Evolutionary conservation across 495 filamentous ascomycete species (phyloP).

Genomic region (Aspergillus leporis): DNA sequence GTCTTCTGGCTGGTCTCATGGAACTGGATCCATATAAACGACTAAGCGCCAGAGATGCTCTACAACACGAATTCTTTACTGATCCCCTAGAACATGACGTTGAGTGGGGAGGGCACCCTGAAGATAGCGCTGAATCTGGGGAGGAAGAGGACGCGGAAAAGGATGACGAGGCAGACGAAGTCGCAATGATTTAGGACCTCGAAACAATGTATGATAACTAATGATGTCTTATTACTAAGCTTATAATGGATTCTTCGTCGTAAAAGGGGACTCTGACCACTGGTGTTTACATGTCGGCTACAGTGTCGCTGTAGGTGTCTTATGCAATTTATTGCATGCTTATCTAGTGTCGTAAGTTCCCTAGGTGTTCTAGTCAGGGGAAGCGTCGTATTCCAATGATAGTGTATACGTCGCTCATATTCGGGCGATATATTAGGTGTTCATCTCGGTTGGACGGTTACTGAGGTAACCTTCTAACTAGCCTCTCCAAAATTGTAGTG

Average conservation of each 20-base stretch:
- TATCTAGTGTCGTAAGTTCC: too few species aligned
- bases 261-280: neutral
- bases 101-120: slow-evolving; percentile 46
- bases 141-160: slow-evolving; percentile 37
- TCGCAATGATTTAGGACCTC: slow-evolving; percentile 42
- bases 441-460: neutral
- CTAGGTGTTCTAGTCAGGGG: too few species aligned
- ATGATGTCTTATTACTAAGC: neutral
- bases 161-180: slow-evolving; percentile 45
- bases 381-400: neutral
- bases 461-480: slow-evolving; percentile 19
- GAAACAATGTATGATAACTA: slow-evolving; percentile 18
- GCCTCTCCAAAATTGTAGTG: slow-evolving; percentile 76
- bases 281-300: neutral
- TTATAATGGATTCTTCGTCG: neutral
- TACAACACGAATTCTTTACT: slow-evolving; percentile 66
- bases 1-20: slow-evolving; percentile 66
- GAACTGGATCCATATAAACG: slow-evolving; percentile 57
- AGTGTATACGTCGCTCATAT: neutral
- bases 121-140: slow-evolving; percentile 41
- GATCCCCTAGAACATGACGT: slow-evolving; percentile 49
- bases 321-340: too few species aligned
- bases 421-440: neutral
- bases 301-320: neutral
- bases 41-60: slow-evolving; percentile 58